These are phyloP conservation scores for Leishmania lainsoni DNA, from an alignment of 208 protist species.

Conservation along the genomic window DNA sequence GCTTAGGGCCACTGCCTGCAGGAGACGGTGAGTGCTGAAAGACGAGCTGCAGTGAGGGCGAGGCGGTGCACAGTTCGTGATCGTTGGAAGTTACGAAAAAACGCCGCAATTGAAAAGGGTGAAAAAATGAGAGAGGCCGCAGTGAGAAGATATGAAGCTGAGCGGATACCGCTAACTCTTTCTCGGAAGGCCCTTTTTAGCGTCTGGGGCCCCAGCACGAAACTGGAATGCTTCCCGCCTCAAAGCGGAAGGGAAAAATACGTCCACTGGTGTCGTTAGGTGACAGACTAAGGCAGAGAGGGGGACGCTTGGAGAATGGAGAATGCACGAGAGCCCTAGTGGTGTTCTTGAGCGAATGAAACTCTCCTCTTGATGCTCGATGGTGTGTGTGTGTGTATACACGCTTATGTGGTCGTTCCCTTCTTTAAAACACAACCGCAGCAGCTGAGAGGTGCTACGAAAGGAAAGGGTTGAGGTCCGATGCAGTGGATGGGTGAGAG, in stretches of 20 bases:
- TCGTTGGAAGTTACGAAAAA: neutral
- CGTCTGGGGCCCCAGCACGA: neutral
- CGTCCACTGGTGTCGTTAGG: neutral
- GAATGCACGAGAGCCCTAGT: neutral
- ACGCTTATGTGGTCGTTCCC: neutral
- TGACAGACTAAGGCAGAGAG: neutral
- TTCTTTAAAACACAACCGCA: neutral
- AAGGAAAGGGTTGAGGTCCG: neutral
- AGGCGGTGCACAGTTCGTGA: neutral
- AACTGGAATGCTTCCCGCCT: neutral
- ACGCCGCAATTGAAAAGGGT: conserved; percentile 13
- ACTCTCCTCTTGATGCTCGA: neutral
- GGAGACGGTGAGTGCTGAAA: neutral
- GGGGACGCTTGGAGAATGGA: neutral
- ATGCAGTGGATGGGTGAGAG: neutral
- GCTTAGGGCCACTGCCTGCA: conserved; percentile 1
- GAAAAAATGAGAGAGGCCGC: conserved; percentile 5
- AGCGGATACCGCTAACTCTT: neutral
- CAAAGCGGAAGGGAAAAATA: neutral
- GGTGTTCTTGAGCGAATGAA: neutral
- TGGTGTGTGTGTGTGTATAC: neutral
- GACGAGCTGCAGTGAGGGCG: neutral
- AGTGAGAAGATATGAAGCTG: neutral
- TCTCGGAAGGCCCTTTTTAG: neutral
- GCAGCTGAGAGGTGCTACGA: neutral